phyloP scores from a whole-genome alignment of 768 basidiomycete species.

The Russula foetens region DNA sequence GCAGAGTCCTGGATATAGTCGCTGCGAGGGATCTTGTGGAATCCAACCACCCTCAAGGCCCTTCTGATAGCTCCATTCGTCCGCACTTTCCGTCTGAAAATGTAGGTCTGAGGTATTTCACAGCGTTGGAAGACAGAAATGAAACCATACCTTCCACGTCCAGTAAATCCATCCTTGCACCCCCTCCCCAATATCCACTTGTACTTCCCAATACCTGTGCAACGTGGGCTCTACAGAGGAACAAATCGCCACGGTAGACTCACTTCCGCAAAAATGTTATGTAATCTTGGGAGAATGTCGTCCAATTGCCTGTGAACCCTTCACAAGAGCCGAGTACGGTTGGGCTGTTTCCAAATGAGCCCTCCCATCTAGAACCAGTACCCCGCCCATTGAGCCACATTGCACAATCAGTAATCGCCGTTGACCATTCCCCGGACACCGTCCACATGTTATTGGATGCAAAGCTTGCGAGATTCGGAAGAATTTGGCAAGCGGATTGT shows the following conservation, averaged over 20 bases:
- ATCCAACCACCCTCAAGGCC: conserved; percentile 75
- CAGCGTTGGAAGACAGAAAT: too few species aligned
- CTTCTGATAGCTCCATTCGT: conserved; percentile 71
- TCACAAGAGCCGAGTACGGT: conserved; percentile 52
- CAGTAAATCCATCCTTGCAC: conserved; percentile 69
- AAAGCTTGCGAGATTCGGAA: conserved; percentile 37
- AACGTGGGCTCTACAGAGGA: background rate
- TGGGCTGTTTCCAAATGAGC: conserved; percentile 37
- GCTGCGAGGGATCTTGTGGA: conserved; percentile 57
- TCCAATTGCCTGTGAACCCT: conserved; percentile 52
- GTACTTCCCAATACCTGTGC: conserved; percentile 68
- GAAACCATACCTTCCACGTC: conserved; percentile 63
- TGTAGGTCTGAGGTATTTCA: background rate
- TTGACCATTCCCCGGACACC: conserved; percentile 75
- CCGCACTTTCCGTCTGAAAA: conserved; percentile 51
- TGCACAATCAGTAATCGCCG: conserved; percentile 66
- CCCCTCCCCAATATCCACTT: conserved; percentile 64
- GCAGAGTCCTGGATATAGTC: conserved; percentile 59
- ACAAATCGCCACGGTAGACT: conserved; percentile 21
- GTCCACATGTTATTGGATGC: conserved; percentile 59
- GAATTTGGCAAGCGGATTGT: conserved; percentile 50
- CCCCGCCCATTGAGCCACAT: conserved; percentile 74
- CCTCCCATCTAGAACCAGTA: conserved; percentile 63
- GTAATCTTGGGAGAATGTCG: conserved; percentile 53
- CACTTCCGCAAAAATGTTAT: conserved; percentile 54